Base-by-base conservation (phyloP, 345 rosid genomes). In the Pugionium dolabratum region DNA sequence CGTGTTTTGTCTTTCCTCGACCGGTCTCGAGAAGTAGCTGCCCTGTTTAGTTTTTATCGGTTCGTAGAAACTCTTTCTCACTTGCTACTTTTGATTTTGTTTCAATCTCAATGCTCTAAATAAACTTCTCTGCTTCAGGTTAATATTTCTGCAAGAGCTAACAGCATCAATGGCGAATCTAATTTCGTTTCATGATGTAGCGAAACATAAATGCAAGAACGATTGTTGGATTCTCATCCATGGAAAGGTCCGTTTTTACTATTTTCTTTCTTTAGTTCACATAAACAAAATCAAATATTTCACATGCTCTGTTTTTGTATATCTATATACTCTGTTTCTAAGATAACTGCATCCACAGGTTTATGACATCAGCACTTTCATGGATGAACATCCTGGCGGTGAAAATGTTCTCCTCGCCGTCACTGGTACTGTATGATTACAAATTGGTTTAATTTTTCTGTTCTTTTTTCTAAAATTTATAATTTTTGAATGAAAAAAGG, bases 371-470 rank as follows among this genome's bases (percentile, higher is more conserved):
- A 85, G 90, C 44, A 43, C 63, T 35, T 92, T 87, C 77, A 80
- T 92, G 50, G 90, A 85, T 4, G 98, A 92, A 51, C 98, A 89
- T 77, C 95, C 91, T 32, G 93, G 93, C 39, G 98, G 98, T 52
- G 98, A 84, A 67, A 84, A 87, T 66, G 80, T 89, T 54, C 62
- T 92, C 76, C 80, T 92, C 45, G 85, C 87, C 54, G 80, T 84
- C 28, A 82, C 85, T 6, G 98, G 98, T 89, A 74, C 18, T 5
- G 54, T 62, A 40, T 0, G 4, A 40, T 2, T 7, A 48, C 5
- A 1, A 8, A 0, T 59, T 33, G 56, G 51, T 53, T 52, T 37
- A 66, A 25, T 66, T 59, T 18, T 27, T 31, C 0, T 50, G 31
- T 53, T 1, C 27, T 36, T 11, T 43, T 7, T 41, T 37, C 18